Percentiles rank a stretch among this genome's conserved stretches.
Evolutionary conservation across 495 filamentous ascomycete species (phyloP).

Genomic region (Penicillium desertorum): DNA sequence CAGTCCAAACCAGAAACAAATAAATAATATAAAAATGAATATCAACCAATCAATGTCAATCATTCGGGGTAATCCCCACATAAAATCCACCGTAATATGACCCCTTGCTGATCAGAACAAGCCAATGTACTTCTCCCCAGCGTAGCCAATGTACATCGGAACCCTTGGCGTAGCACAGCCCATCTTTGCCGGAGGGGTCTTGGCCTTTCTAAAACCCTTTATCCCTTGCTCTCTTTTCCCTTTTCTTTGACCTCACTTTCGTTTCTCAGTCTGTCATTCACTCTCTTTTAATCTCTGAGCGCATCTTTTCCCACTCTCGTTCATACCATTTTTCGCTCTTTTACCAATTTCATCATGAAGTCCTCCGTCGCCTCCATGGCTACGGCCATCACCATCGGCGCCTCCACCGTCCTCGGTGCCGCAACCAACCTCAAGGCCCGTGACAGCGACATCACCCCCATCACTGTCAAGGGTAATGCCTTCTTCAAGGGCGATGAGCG

Average conservation of each 20-base stretch:
- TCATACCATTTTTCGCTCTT: constrained; percentile 15
- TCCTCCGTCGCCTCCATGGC: constrained; percentile 55
- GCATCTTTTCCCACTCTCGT: constrained; percentile 21
- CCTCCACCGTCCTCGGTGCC: constrained; percentile 46
- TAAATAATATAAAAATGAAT: constrained; percentile 1
- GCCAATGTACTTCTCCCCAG: no score
- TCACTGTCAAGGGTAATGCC: constrained; percentile 65
- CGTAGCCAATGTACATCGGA: constrained; percentile 1
- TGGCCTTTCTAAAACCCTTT: constrained; percentile 12
- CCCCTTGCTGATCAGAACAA: constrained; percentile 21
- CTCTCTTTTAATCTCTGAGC: constrained; percentile 13
- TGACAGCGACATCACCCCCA: constrained; percentile 45
- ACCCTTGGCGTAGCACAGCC: constrained; percentile 13
- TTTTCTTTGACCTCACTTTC: constrained; percentile 25
- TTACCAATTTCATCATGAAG: constrained; percentile 52
- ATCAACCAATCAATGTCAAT: background rate
- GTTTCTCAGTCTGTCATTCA: constrained; percentile 25
- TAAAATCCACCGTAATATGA: constrained; percentile 1
- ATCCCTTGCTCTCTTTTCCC: constrained; percentile 25
- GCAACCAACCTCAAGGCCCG: constrained; percentile 47
- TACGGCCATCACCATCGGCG: constrained; percentile 50
- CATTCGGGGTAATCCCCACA: constrained; percentile 1
- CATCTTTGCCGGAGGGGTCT: background rate
- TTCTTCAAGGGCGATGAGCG: constrained; percentile 82
- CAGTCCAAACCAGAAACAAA: background rate